phyloP scores from a whole-genome alignment of 805 yeast genomes.

The Starmerella ratchasimensis region DNA sequence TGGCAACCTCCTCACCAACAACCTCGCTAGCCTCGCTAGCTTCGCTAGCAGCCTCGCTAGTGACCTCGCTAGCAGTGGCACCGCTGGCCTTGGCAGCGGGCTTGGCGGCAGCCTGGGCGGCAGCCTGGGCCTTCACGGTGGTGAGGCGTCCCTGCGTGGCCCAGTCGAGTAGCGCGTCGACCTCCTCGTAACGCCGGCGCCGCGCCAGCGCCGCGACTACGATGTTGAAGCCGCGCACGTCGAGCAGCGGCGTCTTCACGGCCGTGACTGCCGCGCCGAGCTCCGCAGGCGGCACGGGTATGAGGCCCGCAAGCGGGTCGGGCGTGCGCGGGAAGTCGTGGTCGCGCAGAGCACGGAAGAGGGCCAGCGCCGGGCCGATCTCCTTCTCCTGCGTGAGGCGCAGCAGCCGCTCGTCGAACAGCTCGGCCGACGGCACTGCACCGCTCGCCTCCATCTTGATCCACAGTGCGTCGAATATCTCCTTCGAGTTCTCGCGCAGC shows the following conservation, averaged over 20 bases:
- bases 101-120: background rate
- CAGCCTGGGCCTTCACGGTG: background rate
- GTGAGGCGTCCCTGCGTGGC: too few species aligned
- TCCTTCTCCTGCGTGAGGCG: conserved; percentile 33
- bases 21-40: too few species aligned
- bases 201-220: conserved; percentile 34
- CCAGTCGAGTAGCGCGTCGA: conserved; percentile 31
- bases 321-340: conserved; percentile 23
- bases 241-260: conserved; percentile 25
- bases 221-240: conserved; percentile 28
- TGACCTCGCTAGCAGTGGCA: too few species aligned
- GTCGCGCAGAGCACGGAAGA: conserved; percentile 19
- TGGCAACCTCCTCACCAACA: too few species aligned
- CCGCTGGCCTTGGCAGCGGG: too few species aligned
- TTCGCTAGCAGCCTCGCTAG: too few species aligned
- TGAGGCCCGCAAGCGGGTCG: too few species aligned
- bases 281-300: conserved; percentile 4
- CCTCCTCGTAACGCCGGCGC: conserved; percentile 31
- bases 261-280: background rate
- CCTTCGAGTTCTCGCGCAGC: conserved; percentile 23
- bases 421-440: conserved; percentile 32
- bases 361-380: conserved; percentile 33
- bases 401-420: conserved; percentile 36
- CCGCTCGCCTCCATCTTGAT: conserved; percentile 30
- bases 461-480: conserved; percentile 23